A percentile compares a stretch with the other conserved stretches of the same genome.
Conservation (phyloP, 2,329 filamentous ascomycete genomes). For the Aureobasidium namibiae region DNA sequence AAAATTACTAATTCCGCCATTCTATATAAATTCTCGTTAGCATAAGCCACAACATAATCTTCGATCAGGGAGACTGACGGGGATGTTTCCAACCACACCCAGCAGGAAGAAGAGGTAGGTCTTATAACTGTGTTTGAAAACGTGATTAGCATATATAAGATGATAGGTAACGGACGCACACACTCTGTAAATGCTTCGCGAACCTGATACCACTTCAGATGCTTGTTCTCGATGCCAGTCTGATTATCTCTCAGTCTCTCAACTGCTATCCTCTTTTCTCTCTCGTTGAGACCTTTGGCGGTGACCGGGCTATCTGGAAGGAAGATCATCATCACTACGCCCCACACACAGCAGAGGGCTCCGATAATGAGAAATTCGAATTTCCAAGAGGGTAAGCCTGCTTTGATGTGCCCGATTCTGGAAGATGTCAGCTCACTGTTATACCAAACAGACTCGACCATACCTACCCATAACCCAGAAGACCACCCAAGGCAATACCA, state of each 20-base stretch:
- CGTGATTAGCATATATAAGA: neutral
- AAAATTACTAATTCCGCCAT: conserved; percentile 44
- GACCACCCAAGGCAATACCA: conserved; percentile 48
- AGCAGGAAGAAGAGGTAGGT: conserved; percentile 47
- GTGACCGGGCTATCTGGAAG: conserved; percentile 51
- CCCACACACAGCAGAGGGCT: conserved; percentile 48
- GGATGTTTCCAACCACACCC: conserved; percentile 40
- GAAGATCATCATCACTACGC: conserved; percentile 47
- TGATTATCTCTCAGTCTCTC: conserved; percentile 47
- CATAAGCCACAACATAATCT: neutral
- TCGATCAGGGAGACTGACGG: neutral
- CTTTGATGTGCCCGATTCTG: conserved; percentile 50
- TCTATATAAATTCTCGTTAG: conserved; percentile 20
- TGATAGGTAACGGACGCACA: neutral
- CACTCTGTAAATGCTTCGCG: conserved; percentile 44
- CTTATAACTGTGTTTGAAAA: conserved; percentile 33
- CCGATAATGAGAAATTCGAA: conserved; percentile 56
- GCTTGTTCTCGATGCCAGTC: conserved; percentile 50
- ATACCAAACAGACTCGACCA: neutral
- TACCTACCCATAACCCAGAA: conserved; percentile 38
- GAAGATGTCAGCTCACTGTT: neutral
- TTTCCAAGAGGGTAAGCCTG: conserved; percentile 51
- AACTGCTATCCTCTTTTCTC: conserved; percentile 45
- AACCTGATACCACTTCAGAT: conserved; percentile 47
- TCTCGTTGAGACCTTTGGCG: conserved; percentile 41